Evolutionary conservation across 768 basidiomycete species (phyloP).

Genomic region (Hebeloma cylindrosporum): DNA sequence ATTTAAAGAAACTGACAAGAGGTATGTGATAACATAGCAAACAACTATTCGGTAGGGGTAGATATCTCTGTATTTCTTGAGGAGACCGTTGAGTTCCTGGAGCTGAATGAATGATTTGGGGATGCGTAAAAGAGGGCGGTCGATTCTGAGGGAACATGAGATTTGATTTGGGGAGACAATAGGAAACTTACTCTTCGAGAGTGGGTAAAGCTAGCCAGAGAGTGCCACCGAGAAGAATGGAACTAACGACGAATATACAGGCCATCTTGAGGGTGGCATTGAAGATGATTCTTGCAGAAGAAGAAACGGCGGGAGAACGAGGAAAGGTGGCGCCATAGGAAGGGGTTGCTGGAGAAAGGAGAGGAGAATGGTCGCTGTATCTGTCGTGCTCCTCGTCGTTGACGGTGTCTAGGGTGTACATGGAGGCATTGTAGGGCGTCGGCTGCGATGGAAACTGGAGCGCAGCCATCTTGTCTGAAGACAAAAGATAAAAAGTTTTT

Average conservation of each 20-base stretch:
- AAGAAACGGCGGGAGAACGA: constrained; percentile 38
- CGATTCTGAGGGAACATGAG: constrained; percentile 48
- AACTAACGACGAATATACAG: constrained; percentile 69
- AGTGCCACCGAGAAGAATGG: constrained; percentile 67
- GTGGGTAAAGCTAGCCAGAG: constrained; percentile 83
- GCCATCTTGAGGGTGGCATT: constrained; percentile 85
- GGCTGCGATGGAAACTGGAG: constrained; percentile 14
- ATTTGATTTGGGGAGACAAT: not conserved
- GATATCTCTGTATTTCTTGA: constrained; percentile 91
- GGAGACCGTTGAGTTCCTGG: constrained; percentile 77
- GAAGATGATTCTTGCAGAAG: constrained; percentile 62
- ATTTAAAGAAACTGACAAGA: constrained; percentile 73
- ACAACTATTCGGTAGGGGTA: constrained; percentile 84
- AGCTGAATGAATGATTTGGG: constrained; percentile 89
- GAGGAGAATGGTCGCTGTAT: constrained; percentile 38
- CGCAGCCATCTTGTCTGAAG: constrained; percentile 16
- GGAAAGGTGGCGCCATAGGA: constrained; percentile 55
- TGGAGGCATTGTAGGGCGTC: constrained; percentile 30
- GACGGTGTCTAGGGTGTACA: constrained; percentile 69
- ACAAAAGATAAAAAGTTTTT: constrained; percentile 10
- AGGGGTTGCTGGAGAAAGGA: constrained; percentile 43
- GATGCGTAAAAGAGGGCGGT: constrained; percentile 73
- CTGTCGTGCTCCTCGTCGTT: constrained; percentile 26
- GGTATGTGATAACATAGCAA: constrained; percentile 86
- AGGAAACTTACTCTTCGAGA: constrained; percentile 64